Evolutionary conservation across 768 basidiomycete genomes (phyloP).

Genomic region (Gelatoporia subvermispora): DNA sequence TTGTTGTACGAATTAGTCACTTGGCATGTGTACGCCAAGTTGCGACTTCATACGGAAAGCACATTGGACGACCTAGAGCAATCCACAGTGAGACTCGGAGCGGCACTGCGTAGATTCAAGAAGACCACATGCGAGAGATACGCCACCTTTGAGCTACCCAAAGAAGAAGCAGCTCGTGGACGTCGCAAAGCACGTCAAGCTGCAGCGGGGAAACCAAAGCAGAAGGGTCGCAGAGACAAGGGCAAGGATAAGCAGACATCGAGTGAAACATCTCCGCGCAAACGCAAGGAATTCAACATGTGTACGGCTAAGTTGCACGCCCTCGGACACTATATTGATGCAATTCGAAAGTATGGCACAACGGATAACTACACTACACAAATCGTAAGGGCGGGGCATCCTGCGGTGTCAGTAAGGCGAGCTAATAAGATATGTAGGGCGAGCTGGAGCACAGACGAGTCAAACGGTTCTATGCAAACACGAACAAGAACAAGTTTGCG

Average conservation of each 20-base stretch:
- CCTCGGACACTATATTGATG: conserved; percentile 13
- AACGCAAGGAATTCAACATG: conserved; percentile 12
- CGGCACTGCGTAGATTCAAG: conserved; percentile 28
- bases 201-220: neutral
- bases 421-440: conserved; percentile 20
- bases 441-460: conserved; percentile 32
- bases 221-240: too few relatives aligned
- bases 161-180: conserved; percentile 24
- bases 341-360: conserved; percentile 14
- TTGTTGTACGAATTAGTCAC: conserved; percentile 27
- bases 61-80: conserved; percentile 24
- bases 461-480: conserved; percentile 33
- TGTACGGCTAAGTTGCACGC: conserved; percentile 23
- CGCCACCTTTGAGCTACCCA: conserved; percentile 30
- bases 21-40: conserved; percentile 38
- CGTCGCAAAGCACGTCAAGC: conserved; percentile 5
- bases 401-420: neutral
- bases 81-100: conserved; percentile 24
- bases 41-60: conserved; percentile 33
- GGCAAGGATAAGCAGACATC: too few relatives aligned
- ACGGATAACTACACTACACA: conserved; percentile 24
- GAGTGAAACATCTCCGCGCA: neutral
- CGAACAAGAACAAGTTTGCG: conserved; percentile 29
- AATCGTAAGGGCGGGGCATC: conserved; percentile 13
- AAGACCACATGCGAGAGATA: conserved; percentile 20